Conservation (phyloP, 148 eudicot species). For the Drosera capensis region DNA sequence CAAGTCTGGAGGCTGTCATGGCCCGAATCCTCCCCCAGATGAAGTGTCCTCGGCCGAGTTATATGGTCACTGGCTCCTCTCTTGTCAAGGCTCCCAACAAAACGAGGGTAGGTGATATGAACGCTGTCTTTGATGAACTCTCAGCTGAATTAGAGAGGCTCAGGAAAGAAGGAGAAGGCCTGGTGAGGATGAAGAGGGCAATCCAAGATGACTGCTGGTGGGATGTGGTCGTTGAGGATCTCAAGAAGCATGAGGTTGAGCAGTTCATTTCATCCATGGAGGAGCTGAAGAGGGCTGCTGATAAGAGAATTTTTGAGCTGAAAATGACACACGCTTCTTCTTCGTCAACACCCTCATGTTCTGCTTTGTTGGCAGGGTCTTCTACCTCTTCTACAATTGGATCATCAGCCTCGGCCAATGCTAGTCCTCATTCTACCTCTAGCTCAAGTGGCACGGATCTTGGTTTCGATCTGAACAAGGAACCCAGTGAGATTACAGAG, state of each 20-base stretch:
- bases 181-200: background rate
- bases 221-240: conserved; percentile 1
- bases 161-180: background rate
- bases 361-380: too few species aligned
- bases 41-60: too few species aligned
- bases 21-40: too few species aligned
- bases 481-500: too few species aligned
- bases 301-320: background rate
- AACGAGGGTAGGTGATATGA: background rate
- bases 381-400: too few species aligned
- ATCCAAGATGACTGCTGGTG: background rate
- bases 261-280: background rate
- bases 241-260: background rate
- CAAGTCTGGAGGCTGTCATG: conserved; percentile 9
- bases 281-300: background rate
- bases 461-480: too few species aligned
- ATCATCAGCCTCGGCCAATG: too few species aligned
- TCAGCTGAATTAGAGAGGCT: background rate
- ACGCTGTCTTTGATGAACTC: background rate
- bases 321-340: background rate
- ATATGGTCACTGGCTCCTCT: too few species aligned
- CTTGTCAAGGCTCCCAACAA: too few species aligned
- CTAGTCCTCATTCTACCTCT: too few species aligned
- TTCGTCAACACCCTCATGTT: too few species aligned
- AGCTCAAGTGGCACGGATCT: too few species aligned